phyloP scores from a whole-genome alignment of 768 basidiomycete genomes.

The Psilocybe tampanensis region DNA sequence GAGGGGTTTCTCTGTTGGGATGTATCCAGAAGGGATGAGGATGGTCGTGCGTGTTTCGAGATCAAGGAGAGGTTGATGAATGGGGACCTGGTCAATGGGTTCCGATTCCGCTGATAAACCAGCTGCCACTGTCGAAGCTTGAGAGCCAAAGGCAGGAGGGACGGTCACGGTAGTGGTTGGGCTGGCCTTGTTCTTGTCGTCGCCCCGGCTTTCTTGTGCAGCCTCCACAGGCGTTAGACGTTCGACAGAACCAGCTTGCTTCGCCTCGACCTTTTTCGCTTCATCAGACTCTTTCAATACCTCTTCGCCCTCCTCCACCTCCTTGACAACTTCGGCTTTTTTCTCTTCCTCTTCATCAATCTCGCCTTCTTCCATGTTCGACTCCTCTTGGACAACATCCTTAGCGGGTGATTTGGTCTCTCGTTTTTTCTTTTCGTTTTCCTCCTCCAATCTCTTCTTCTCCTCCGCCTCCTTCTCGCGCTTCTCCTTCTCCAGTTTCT shows the following conservation, averaged over 20 bases:
- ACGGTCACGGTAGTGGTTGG: no score
- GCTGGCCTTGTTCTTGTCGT: no score
- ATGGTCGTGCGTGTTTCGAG: slow-evolving; percentile 52
- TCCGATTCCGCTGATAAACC: background rate
- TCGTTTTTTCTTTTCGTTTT: slow-evolving; percentile 15
- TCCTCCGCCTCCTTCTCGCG: slow-evolving; percentile 13
- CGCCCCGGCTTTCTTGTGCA: no score
- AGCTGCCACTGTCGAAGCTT: no score
- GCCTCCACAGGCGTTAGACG: no score
- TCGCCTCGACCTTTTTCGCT: slow-evolving; percentile 12
- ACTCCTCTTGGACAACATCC: slow-evolving; percentile 6
- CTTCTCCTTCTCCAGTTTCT: slow-evolving; percentile 11
- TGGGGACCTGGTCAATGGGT: slow-evolving; percentile 6
- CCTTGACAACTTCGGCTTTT: slow-evolving; percentile 12
- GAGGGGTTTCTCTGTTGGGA: slow-evolving; percentile 56
- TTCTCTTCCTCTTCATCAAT: slow-evolving; percentile 18
- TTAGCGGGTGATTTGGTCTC: slow-evolving; percentile 17
- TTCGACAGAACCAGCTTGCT: no score
- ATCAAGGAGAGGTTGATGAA: slow-evolving; percentile 33
- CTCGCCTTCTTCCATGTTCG: slow-evolving; percentile 20
- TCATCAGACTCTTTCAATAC: slow-evolving; percentile 7
- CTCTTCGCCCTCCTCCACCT: slow-evolving; percentile 15
- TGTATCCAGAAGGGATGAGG: slow-evolving; percentile 58
- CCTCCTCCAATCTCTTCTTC: slow-evolving; percentile 9
- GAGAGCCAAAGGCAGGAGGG: no score